phyloP scores from a whole-genome alignment of 73 alveolate species.

The Blepharisma stoltei region DNA sequence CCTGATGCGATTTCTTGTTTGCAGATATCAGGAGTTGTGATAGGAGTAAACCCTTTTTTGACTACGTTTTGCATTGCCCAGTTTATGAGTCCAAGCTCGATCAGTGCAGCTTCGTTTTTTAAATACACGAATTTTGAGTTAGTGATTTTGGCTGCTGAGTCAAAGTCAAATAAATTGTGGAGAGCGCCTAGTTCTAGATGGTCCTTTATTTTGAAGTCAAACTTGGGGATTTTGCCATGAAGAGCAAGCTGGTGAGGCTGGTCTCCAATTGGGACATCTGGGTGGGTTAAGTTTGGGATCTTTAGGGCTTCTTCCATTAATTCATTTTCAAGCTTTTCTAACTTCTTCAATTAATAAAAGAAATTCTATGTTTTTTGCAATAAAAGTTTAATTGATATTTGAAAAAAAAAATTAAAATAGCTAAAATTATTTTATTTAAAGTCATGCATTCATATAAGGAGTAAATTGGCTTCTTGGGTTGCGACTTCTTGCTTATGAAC shows the following conservation, averaged over 20 bases:
- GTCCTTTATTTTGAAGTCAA: slow-evolving; percentile 48
- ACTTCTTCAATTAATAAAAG: no score
- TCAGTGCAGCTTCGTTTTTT: slow-evolving; percentile 77
- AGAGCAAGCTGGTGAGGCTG: slow-evolving; percentile 38
- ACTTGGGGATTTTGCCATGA: not conserved
- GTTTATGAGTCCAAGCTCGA: slow-evolving; percentile 70
- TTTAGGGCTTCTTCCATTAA: slow-evolving; percentile 50
- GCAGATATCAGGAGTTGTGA: slow-evolving; percentile 79
- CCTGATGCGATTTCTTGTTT: slow-evolving; percentile 64
- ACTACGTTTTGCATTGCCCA: slow-evolving; percentile 59
- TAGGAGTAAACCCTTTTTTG: slow-evolving; percentile 68
- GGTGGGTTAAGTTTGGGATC: slow-evolving; percentile 81
- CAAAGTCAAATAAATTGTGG: slow-evolving; percentile 73
- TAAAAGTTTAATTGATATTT: no score
- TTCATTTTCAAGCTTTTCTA: not conserved
- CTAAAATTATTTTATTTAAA: no score
- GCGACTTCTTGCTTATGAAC: slow-evolving; percentile 38
- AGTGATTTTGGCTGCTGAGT: slow-evolving; percentile 60
- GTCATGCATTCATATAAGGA: no score
- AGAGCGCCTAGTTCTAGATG: slow-evolving; percentile 71
- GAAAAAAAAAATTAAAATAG: no score
- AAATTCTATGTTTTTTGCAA: slow-evolving; percentile 8
- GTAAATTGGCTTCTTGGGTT: slow-evolving; percentile 36
- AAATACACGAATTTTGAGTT: slow-evolving; percentile 62
- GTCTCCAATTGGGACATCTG: slow-evolving; percentile 61